Evolutionary conservation across 495 filamentous ascomycete species (phyloP).

Genomic region (Aspergillus bertholletiae): DNA sequence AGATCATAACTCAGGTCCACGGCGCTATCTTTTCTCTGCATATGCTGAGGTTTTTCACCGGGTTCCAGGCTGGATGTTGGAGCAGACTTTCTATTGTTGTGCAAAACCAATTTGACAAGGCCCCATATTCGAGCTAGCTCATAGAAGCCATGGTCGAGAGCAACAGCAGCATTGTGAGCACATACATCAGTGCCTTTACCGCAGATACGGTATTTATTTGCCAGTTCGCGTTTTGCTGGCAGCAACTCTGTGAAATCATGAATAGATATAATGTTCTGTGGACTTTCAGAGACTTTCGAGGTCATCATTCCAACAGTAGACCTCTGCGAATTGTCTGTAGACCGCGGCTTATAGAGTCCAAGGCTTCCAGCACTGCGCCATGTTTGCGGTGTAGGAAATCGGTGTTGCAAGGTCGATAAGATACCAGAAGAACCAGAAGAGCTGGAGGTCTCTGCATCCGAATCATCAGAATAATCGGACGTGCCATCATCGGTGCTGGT

Average conservation of each 20-base stretch:
- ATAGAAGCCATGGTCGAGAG: slow-evolving; percentile 64
- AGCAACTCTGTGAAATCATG: slow-evolving; percentile 63
- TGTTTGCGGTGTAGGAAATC: slow-evolving; percentile 50
- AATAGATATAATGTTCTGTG: slow-evolving; percentile 62
- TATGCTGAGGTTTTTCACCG: slow-evolving; percentile 42
- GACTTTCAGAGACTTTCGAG: slow-evolving; percentile 31
- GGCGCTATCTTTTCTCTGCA: slow-evolving; percentile 28
- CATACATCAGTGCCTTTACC: slow-evolving; percentile 77
- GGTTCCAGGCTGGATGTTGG: slow-evolving; percentile 49
- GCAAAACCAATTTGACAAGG: slow-evolving; percentile 71
- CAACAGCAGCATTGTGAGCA: slow-evolving; percentile 74
- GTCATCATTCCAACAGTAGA: slow-evolving; percentile 45
- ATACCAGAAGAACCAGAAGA: slow-evolving; percentile 69
- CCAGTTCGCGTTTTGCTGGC: slow-evolving; percentile 73
- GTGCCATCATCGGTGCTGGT: slow-evolving; percentile 48
- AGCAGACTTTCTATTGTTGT: slow-evolving; percentile 61
- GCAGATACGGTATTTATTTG: slow-evolving; percentile 77
- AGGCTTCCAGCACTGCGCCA: slow-evolving; percentile 49
- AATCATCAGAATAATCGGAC: slow-evolving; percentile 60
- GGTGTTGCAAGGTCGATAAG: slow-evolving; percentile 39
- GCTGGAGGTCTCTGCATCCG: slow-evolving; percentile 63
- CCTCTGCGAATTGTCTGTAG: slow-evolving; percentile 53
- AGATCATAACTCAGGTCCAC: slow-evolving; percentile 33
- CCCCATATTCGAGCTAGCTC: slow-evolving; percentile 85
- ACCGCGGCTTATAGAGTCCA: slow-evolving; percentile 43